Evolutionary conservation across 1,284 basidiomycete species (phyloP), one percentile per base, ranked within the genome.

Genomic region (Earliella scabrosa): DNA sequence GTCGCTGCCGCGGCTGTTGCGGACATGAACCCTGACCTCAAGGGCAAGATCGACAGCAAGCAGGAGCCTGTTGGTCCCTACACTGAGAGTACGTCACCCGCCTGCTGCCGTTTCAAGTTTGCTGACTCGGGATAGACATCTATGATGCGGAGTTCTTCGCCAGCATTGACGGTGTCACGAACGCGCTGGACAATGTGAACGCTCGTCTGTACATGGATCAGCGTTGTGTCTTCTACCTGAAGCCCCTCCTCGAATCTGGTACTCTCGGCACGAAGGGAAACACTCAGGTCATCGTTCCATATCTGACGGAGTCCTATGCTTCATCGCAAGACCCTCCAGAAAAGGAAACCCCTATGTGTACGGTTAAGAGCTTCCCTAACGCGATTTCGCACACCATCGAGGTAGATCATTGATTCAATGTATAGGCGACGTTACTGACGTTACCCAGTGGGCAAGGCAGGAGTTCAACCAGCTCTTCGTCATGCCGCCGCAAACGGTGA

Each of bases 321-420:
- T 98, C 96, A 5, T 98, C 97, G 20, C 97, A 99, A 76, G 97
- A 99, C 73, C 97, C 97, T 41, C 97, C 97, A 18, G 98, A 99
- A 77, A 99, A 98, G 77, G 93, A 97, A 70, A 91, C 96, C 14
- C 94, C 98, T 10, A 94, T 94, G 38, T 99, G 98, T 76, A 99
- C 97, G 9, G 92, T 99, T 70, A 99, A 98, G 79, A 98, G 95
- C 77, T 99, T 99, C 86, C 97, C 97, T 27, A 98, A 99, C 72
- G 90, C 92, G 32, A 99, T 99, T 66, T 90, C 95, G 66, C 97
- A 99, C 77, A 98, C 97, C n/a, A 99, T 99, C 63, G 93, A 97
- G 80, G 91, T 90, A 65, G 60, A 76, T 58, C n/a, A n/a, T n/a
- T n/a, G n/a, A n/a, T 24, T 34, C 24, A 18, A 24, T 32, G 8